Base-by-base conservation (phyloP, 1,284 basidiomycete species). In the Microbotryum violaceum region DNA sequence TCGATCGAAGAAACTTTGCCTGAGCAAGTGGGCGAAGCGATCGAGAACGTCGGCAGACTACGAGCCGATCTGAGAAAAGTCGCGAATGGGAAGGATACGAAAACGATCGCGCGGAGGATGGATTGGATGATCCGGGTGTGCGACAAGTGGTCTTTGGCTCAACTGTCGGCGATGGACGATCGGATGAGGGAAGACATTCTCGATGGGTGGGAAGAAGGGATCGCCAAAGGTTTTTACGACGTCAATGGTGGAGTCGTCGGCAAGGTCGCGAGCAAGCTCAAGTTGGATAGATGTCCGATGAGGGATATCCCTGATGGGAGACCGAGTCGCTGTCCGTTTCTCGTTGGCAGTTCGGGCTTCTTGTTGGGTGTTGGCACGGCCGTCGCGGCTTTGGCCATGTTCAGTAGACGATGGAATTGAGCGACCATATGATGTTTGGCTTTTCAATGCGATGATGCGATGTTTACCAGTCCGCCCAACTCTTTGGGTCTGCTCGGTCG, bases 101-200 rank as follows among this genome's bases (percentile, higher is more conserved):
- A 81, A 49, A 70, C 86, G 54, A 84, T 88, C 52, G 83, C 82
- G 72, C 79, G 79, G 72, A 80, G 94, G 72, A 98, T 98, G 94
- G 81, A 82, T 67, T 97, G 92, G 93, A 97, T 97, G 89, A 85
- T 89, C 31, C 82, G 83, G 58, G 79, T 97, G 6, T 97, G 92
- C 76, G 89, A 91, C 64, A 76, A 79, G 45, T 97, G 92, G 89
- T 77, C 82, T 31, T 79, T 91, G 76, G 86, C 86, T 60, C 86
- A 91, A 62, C 81, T 91, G 52, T 82, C 83, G 12, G 70, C 75
- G 58, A 78, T 91, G 70, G 82, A 87, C 71, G 82, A 86, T 37
- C 76, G 74, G 10, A 73, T 74, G 57, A 71, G 72, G 66, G 59
- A 70, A 0, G 62, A 64, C 27, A 70, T 78, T 42, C 66, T 75